phyloP scores from a whole-genome alignment of 257 asterid genomes.

The Handroanthus guayacan region DNA sequence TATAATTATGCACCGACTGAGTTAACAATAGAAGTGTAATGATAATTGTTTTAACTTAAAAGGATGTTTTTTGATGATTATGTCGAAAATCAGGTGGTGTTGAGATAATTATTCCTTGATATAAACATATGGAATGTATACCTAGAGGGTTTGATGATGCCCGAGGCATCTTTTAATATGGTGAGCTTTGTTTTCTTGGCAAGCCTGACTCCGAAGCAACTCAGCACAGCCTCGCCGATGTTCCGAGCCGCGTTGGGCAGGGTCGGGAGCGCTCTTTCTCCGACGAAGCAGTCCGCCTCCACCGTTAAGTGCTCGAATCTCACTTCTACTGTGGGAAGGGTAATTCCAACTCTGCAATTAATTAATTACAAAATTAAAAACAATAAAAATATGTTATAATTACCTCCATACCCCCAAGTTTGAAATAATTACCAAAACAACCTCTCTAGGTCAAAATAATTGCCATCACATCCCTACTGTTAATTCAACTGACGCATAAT shows the following conservation, averaged over 20 bases:
- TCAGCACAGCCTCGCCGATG: constrained; percentile 51
- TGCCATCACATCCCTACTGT: no score
- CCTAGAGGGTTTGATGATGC: constrained; percentile 76
- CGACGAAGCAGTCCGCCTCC: constrained; percentile 68
- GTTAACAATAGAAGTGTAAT: no score
- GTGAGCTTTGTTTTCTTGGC: constrained; percentile 64
- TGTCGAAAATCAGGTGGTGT: no score
- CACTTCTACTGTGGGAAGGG: constrained; percentile 69
- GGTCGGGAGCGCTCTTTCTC: constrained; percentile 72
- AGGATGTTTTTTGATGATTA: no score
- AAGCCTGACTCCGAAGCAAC: constrained; percentile 50
- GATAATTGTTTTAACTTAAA: no score
- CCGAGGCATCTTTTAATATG: constrained; percentile 62
- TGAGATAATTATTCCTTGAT: no score
- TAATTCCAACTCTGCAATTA: constrained; percentile 64
- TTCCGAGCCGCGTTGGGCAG: constrained; percentile 61
- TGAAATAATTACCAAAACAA: no score
- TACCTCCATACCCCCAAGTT: no score
- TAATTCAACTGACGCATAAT: no score
- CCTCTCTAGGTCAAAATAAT: no score
- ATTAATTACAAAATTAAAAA: neutral
- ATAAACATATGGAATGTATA: neutral
- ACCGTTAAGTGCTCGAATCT: constrained; percentile 58
- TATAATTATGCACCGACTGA: no score
- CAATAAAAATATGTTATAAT: neutral